Base-by-base conservation (phyloP, 345 rosid species). In the Arabidopsis thaliana region DNA sequence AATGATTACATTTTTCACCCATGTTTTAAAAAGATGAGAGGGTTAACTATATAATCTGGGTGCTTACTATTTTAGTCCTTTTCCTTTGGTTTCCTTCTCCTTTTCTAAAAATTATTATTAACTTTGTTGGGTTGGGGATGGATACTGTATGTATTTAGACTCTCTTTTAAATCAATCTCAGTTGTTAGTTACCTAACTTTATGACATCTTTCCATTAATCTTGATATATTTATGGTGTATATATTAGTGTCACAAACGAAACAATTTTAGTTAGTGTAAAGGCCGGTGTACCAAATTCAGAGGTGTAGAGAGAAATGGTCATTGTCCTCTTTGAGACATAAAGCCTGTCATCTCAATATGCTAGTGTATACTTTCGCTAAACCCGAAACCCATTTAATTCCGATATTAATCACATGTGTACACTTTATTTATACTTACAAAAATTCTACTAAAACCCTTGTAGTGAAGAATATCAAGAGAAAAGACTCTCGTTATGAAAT, bases 61-160 rank as follows among this genome's bases (percentile, higher is more conserved):
- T 71, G 32, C 45, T 67, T 71, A 53, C 71, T 59, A 59, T 59
- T 28, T 67, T 67, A 32, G 50, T 63, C 28, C 53, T 59, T 40
- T 48, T 8, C 25, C 16, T 49, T 32, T 34, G 10, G 51, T 61
- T 33, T 25, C 14, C 12, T 25, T 7, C 12, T 55, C 14, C 13
- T 53, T 33, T 8, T 8, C 13, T 57, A 34, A 65, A 48, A 13
- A 52, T 3, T 45, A 28, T 5, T 38, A 41, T 71, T 71, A 71
- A 57, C 72, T 57, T 69, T 62, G 71, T 55, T 77, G 67, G 76
- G 53, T 30, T 59, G 63, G 76, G 60, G 61, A 57, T 76, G 71
- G 58, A 77, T 71, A 72, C 13, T 72, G 61, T 65, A 72, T 59
- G 71, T 77, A 52, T 76, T 68, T 48, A 37, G 67, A 23, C 67